Evolutionary conservation across 2,329 filamentous ascomycete species (phyloP), one percentile per base, ranked within the genome.

Genomic region (Cladophialophora carrionii): DNA sequence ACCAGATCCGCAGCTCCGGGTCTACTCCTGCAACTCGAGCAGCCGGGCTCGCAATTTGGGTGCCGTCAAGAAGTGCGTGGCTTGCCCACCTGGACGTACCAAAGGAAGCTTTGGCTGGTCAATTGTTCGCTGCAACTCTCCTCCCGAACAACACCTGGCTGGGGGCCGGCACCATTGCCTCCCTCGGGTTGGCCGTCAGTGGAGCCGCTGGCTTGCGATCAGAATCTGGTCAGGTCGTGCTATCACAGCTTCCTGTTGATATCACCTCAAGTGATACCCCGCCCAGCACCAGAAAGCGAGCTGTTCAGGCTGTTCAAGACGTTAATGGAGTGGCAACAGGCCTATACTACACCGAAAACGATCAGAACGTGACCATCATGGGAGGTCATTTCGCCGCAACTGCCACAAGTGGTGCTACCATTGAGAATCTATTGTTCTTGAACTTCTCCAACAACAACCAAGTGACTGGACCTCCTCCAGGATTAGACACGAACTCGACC

Each of bases 11-110:
- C 31, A 85, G 84, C 0, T 94, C 92, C 71, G 86, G 81, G 41
- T 81, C 82, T 68, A 88, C 88, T 70, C 76, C 82, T 6, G 84
- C 87, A 9, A 82, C 88, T 31, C 73, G 84, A 8, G 90, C 88
- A 0, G 78, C 86, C 57, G 92, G 93, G 1, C 92, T 99, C 73
- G 94, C 92, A 14, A 83, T 98, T 43, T 99, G 95, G 95, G 89
- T 98, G 7, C 91, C 91, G 2, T 96, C 92, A 3, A 83, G 85
- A 67, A 84, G 83, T 64, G 95, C 95, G 74, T 99, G 95, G 95
- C 82, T 99, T 17, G 87, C 92, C 74, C 95, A 96, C 71, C 77
- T 87, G 41, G 74, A 85, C 20, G 80, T 86, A 6, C 79, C 85
- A 7, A 83, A 87, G 34, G 87, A 90, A 61, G 82, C 85, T 6